Evolutionary conservation across 164 flowering plant species (phyloP), one percentile per base, ranked within the genome.

Genomic region (Vitis labrusca): DNA sequence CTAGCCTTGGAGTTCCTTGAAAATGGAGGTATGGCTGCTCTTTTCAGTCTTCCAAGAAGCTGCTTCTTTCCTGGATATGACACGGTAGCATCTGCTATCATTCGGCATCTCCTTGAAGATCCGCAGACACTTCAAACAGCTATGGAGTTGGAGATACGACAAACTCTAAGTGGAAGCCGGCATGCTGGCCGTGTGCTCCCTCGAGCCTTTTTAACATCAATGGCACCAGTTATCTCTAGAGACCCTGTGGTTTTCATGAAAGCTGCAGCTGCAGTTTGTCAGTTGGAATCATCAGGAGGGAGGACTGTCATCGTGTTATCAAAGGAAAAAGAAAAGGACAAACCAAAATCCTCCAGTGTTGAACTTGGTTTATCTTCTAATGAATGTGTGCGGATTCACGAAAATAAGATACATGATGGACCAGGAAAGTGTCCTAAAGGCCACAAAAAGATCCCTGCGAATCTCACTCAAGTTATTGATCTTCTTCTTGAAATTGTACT

Each of bases 71-170:
- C 91, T 63, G 97, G 99, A 16, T 91, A 83, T 85, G 93, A 94
- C 66, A 84, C 82, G 66, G 81, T 92, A 65, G 89, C 91, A 67
- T 83, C 99, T 78, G 89, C 91, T 72, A 94, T 94, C 30, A 70
- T 91, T 14, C 77, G 97, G 23, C 99, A 94, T 79, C 87, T 94
- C 63, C 88, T 94, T 74, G 99, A 94, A 80, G 99, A 94, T 78
- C 98, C 98, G 52, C 98, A 91, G 74, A 92, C 99, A 19, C 81
- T 94, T 65, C 99, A 92, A 88, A 83, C 86, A 63, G 97, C 97
- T 17, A 94, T 94, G 98, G 99, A 94, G 72, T 76, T 81, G 78
- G 99, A 94, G 81, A 92, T 94, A 70, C 81, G 95, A 2, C 99
- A 92, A 71, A 81, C 85, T 59, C 69, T 94, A 27, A 73, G 83